Base-by-base conservation (phyloP, 768 basidiomycete species). In the Epithele typhae region DNA sequence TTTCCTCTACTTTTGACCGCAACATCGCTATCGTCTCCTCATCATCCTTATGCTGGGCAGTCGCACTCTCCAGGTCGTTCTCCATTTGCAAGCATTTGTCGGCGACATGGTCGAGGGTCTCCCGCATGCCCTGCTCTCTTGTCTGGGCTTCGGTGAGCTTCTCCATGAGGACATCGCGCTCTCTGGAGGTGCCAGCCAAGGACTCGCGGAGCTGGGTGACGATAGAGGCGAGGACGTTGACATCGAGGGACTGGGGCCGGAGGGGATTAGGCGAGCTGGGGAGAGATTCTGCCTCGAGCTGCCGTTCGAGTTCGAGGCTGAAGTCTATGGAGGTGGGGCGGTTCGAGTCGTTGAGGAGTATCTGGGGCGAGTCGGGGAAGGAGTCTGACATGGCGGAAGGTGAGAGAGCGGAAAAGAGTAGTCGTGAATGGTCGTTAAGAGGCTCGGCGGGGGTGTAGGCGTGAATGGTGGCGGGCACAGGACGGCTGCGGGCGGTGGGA, bases 1-100 rank as follows among this genome's bases (percentile, higher is more conserved):
- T 89, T 64, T 92, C 89, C 57, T 92, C 89, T 3, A 92, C 87
- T 62, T 91, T 92, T n/a, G 78, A 73, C 27, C 90, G 77, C 40
- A 92, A 68, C 64, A 92, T 67, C 3, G 70, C 65, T 39, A 92
- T 87, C 30, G 86, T 82, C 49, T 90, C 82, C 58, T 87, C 87
- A 45, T 89, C 84, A 38, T 91, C 88, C 48, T 73, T 77, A 39
- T 46, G 56, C 51, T 64, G 69, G 17, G 67, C 59, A 23, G 50
- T 59, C 3, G 62, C 63, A 38, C 70, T 71, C 58, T 78, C 72
- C 5, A 87, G 69, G 36, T 81, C 73, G 46, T 77, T 78, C 53
- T 86, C 81, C 46, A 78, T 64, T 5, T 58, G 57, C 19, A 78
- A 74, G 22, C 79, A 83, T 63, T 81, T 83, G 48, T 85, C 85